Evolutionary conservation across 768 basidiomycete species (phyloP), one percentile per base, ranked within the genome.

Genomic region (Chiua virens): DNA sequence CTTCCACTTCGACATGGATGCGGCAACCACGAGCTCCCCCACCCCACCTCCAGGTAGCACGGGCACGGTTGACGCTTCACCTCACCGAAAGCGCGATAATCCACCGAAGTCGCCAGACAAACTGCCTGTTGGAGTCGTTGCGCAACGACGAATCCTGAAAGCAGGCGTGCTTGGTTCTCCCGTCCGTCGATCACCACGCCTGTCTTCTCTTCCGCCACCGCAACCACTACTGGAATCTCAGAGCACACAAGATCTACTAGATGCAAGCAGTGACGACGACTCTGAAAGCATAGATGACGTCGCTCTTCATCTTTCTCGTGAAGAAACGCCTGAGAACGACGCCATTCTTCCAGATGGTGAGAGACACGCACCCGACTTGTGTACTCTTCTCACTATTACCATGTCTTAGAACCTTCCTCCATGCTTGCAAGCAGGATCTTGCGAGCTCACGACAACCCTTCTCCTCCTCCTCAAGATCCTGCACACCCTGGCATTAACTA

Each of bases 401-500:
- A 38, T n/a, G 21, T 17, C 35, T 23, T 55, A 81, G 88, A 89
- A 62, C 87, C 86, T 9, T 79, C 86, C 3, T 85, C 86, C 49
- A 75, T 76, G 5, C 71, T 91, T 43, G 89, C 85, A 28, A 79
- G 73, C 54, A 82, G 71, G 67, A 80, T 91, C 41, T 76, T 85
- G 40, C 77, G 81, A 44, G 88, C 89, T 45, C 79, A 81, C 50
- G 83, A 82, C 59, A 91, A 91, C 59, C 89, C 89, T 17, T 90
- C 88, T 17, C 87, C 88, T 17, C 81, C 81, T 5, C 81, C 81
- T 25, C 60, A 46, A 37, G 58, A 58, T 41, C 56, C 44, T 39
- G 56, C 57, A 18, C 50, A 58, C 32, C 46, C 60, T 37, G 52
- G 57, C 17, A 27, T 47, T 2, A 41, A 52, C 50, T 63, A 58